Evolutionary conservation across 2,329 filamentous ascomycete species (phyloP).

Genomic region (Aureobasidium sp.): DNA sequence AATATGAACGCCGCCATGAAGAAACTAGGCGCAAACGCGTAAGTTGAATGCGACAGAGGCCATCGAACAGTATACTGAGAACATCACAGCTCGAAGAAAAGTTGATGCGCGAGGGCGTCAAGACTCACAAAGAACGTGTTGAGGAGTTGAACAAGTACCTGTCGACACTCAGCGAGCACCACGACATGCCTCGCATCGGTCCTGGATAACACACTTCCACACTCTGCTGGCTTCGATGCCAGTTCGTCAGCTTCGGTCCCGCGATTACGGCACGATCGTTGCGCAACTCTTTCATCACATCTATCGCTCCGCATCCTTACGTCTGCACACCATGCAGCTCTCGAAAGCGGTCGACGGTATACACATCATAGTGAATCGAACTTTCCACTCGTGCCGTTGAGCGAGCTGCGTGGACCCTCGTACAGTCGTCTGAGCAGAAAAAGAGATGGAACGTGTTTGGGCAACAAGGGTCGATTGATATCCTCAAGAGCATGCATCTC

Average conservation of each 20-base stretch:
- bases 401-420: no score
- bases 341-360: not conserved
- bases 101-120: conserved; percentile 74
- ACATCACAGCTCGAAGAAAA: conserved; percentile 64
- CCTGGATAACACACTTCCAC: conserved; percentile 41
- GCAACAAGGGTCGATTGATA: not conserved
- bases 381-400: no score
- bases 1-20: conserved; percentile 72
- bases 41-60: conserved; percentile 28
- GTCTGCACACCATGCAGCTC: not conserved
- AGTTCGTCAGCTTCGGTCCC: not conserved
- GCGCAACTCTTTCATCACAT: no score
- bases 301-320: no score
- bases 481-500: not conserved
- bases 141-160: conserved; percentile 94
- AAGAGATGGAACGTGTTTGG: not conserved
- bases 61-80: not conserved
- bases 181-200: conserved; percentile 73
- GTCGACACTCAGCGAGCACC: conserved; percentile 86
- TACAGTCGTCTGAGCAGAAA: not conserved
- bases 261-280: not conserved
- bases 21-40: conserved; percentile 75
- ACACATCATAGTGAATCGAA: not conserved
- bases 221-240: not conserved
- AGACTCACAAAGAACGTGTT: conserved; percentile 94